Conservation (phyloP, 2,329 filamentous ascomycete species). For the Emmonsia crescens region DNA sequence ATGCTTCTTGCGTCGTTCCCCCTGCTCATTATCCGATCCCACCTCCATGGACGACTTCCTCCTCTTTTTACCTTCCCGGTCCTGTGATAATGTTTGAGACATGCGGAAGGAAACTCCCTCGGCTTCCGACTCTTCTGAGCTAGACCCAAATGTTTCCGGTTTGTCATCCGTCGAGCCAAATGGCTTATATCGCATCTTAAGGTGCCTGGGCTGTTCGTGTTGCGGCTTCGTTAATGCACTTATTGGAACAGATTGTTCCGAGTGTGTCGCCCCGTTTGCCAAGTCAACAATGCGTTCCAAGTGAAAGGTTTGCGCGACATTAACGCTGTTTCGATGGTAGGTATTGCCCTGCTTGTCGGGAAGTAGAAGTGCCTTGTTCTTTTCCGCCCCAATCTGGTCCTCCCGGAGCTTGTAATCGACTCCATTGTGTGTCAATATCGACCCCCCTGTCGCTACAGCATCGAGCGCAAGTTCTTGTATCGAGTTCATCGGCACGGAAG, state of each 20-base stretch:
- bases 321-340: constrained; percentile 18
- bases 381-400: constrained; percentile 22
- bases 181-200: constrained; percentile 37
- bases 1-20: constrained; percentile 25
- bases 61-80: constrained; percentile 27
- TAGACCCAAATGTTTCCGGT: constrained; percentile 27
- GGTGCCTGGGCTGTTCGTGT: constrained; percentile 31
- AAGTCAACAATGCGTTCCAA: constrained; percentile 12
- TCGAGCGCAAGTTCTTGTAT: constrained; percentile 36
- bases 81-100: constrained; percentile 17
- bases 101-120: constrained; percentile 25
- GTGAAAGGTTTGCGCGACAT: constrained; percentile 16
- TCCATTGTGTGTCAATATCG: constrained; percentile 33
- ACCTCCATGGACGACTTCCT: constrained; percentile 19
- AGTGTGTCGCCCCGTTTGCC: constrained; percentile 2
- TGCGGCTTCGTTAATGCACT: constrained; percentile 24
- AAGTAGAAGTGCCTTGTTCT: constrained; percentile 25
- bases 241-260: constrained; percentile 3
- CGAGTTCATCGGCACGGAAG: constrained; percentile 33
- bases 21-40: constrained; percentile 17
- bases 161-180: constrained; percentile 26
- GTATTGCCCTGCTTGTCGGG: constrained; percentile 27
- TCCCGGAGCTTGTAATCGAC: constrained; percentile 32
- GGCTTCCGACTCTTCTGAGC: constrained; percentile 28
- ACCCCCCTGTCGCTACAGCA: constrained; percentile 30